These are phyloP conservation scores for Leucosporidium yakuticum DNA, from an alignment of 768 basidiomycete genomes.

Conservation along the genomic window DNA sequence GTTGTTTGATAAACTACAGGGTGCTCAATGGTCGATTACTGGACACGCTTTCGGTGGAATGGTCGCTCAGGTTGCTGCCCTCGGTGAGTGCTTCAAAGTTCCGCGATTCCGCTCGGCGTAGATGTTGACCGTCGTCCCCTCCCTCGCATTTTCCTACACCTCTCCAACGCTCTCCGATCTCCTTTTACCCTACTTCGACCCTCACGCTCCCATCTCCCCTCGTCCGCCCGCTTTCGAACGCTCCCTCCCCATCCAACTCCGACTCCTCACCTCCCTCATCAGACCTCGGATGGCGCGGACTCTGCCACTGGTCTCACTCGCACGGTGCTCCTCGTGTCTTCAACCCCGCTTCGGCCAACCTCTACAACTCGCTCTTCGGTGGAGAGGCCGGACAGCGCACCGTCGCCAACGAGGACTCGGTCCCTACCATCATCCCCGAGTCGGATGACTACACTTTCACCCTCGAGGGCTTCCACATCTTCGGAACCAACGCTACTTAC, in stretches of 20 bases:
- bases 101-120: too few species aligned
- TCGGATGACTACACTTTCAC: slow-evolving; percentile 32
- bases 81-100: background rate
- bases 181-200: too few species aligned
- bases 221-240: too few species aligned
- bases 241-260: too few species aligned
- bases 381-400: slow-evolving; percentile 37
- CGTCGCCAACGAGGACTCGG: slow-evolving; percentile 37
- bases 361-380: slow-evolving; percentile 34
- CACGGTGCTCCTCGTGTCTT: slow-evolving; percentile 17
- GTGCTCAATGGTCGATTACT: slow-evolving; percentile 36
- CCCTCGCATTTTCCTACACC: too few species aligned
- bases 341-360: slow-evolving; percentile 32
- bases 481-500: slow-evolving; percentile 36
- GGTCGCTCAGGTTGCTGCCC: slow-evolving; percentile 35
- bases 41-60: slow-evolving; percentile 37
- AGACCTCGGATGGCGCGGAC: slow-evolving; percentile 35
- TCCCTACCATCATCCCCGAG: slow-evolving; percentile 34
- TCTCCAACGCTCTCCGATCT: too few species aligned
- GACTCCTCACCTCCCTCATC: too few species aligned
- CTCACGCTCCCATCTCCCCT: too few species aligned
- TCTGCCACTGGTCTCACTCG: slow-evolving; percentile 14
- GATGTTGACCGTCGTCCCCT: too few species aligned
- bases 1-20: background rate
- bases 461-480: slow-evolving; percentile 38